A percentile compares a stretch with the other conserved stretches of the same genome.
These are phyloP conservation scores for Liquidambar formosana DNA, from an alignment of 164 flowering plant genomes.

Conservation along the genomic window DNA sequence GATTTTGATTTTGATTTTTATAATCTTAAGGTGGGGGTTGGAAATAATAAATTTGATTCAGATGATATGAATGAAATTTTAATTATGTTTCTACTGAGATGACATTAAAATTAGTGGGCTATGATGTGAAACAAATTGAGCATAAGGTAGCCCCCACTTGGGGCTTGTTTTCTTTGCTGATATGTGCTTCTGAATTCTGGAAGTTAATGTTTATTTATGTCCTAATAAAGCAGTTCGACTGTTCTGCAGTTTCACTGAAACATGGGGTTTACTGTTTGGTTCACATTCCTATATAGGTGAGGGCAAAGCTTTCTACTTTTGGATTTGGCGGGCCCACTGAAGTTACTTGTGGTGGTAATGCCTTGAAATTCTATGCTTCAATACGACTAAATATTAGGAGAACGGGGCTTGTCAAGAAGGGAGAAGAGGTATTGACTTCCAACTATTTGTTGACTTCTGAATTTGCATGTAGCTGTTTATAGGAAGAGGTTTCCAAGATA, in stretches of 20 bases:
- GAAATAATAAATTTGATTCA: too few relatives aligned
- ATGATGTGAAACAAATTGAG: background rate
- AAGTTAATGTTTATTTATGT: background rate
- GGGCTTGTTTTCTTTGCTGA: background rate
- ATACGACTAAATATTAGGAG: constrained; percentile 82
- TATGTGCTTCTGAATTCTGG: background rate
- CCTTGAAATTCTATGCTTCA: constrained; percentile 96
- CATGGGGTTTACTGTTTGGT: background rate
- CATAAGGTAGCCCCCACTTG: background rate
- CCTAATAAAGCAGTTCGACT: background rate
- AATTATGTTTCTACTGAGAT: too few relatives aligned
- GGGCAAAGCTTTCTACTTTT: constrained; percentile 80
- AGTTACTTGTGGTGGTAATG: constrained; percentile 98
- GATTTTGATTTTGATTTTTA: too few relatives aligned
- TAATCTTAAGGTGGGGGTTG: too few relatives aligned
- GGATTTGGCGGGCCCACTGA: constrained; percentile 85
- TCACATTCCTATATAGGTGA: constrained; percentile 46
- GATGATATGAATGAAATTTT: too few relatives aligned
- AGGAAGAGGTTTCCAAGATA: background rate
- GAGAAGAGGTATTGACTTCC: constrained; percentile 70
- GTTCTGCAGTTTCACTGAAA: background rate
- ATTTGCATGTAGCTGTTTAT: background rate
- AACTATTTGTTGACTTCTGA: background rate
- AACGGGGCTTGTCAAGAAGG: constrained; percentile 75
- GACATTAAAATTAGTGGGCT: too few relatives aligned